Evolutionary conservation across 177 flowering plant genomes (phyloP).

Genomic region (Tripterygium wilfordii): DNA sequence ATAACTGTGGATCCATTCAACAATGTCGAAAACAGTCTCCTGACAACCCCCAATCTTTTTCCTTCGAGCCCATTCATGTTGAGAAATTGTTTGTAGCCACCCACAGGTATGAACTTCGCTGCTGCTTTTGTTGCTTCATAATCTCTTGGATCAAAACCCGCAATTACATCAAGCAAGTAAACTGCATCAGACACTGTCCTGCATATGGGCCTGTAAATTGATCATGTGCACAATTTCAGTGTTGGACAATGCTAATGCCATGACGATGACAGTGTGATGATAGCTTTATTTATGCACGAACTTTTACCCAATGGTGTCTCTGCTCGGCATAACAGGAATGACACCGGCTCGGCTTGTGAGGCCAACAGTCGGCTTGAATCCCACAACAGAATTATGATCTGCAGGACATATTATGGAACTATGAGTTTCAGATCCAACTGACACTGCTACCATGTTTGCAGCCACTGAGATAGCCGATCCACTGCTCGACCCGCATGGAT

Average conservation of each 20-base stretch:
- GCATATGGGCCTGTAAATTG: slow-evolving; percentile 33
- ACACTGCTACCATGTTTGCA: slow-evolving; percentile 38
- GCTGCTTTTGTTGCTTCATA: slow-evolving; percentile 25
- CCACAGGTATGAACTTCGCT: slow-evolving; percentile 29
- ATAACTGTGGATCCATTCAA: slow-evolving; percentile 6
- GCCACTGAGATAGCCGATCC: slow-evolving; percentile 50
- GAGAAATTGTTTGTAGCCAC: slow-evolving; percentile 42
- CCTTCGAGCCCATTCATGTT: slow-evolving; percentile 34
- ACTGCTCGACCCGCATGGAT: slow-evolving; percentile 49
- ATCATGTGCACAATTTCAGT: not conserved
- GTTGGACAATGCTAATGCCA: not conserved
- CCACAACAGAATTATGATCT: slow-evolving; percentile 43
- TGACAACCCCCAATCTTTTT: slow-evolving; percentile 37
- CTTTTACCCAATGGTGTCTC: slow-evolving; percentile 41
- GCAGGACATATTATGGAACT: slow-evolving; percentile 47
- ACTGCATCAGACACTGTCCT: slow-evolving; percentile 52
- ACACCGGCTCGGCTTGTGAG: slow-evolving; percentile 59
- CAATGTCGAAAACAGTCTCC: slow-evolving; percentile 15
- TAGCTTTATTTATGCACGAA: no score
- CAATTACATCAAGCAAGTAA: slow-evolving; percentile 40
- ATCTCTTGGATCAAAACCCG: slow-evolving; percentile 32
- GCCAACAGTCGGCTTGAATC: slow-evolving; percentile 59
- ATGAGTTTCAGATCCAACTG: slow-evolving; percentile 44
- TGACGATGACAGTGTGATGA: no score
- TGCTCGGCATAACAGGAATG: not conserved